These are phyloP conservation scores for Tuber calosporum DNA, from an alignment of 495 filamentous ascomycete species.

Conservation along the genomic window DNA sequence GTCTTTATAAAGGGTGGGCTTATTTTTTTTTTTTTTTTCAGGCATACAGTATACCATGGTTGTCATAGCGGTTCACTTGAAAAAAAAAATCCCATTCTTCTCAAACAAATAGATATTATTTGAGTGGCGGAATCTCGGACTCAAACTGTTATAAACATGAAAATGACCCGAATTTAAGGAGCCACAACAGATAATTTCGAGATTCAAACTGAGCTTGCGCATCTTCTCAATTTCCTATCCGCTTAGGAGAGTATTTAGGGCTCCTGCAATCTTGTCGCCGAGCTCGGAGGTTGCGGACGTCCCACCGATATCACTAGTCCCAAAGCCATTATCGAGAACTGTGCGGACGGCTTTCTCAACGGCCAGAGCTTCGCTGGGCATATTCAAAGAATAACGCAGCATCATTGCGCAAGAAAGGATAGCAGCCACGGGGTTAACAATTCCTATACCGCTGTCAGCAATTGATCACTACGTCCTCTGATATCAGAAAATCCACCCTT, in stretches of 20 bases:
- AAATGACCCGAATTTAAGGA: background rate
- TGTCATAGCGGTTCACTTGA: background rate
- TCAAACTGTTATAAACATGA: background rate
- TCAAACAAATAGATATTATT: background rate
- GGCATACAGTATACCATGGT: background rate
- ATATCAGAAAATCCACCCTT: constrained; percentile 30
- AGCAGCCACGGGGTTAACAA: constrained; percentile 78
- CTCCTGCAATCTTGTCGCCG: constrained; percentile 70
- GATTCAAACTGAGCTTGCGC: background rate
- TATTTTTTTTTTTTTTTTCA: background rate
- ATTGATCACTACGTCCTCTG: constrained; percentile 26
- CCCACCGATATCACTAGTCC: constrained; percentile 76
- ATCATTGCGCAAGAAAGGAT: constrained; percentile 87
- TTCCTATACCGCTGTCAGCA: constrained; percentile 57
- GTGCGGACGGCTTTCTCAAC: constrained; percentile 74
- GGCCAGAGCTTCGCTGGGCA: constrained; percentile 61
- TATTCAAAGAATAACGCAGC: constrained; percentile 78
- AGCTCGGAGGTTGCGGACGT: constrained; percentile 63
- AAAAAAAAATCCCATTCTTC: background rate
- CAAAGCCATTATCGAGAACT: constrained; percentile 65
- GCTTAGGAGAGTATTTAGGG: constrained; percentile 51
- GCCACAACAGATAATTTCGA: background rate
- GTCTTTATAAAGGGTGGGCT: background rate
- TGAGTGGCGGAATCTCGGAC: background rate
- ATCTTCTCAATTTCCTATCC: constrained; percentile 2